Base-by-base conservation (phyloP, 345 rosid species). In the Citrus trifoliata region DNA sequence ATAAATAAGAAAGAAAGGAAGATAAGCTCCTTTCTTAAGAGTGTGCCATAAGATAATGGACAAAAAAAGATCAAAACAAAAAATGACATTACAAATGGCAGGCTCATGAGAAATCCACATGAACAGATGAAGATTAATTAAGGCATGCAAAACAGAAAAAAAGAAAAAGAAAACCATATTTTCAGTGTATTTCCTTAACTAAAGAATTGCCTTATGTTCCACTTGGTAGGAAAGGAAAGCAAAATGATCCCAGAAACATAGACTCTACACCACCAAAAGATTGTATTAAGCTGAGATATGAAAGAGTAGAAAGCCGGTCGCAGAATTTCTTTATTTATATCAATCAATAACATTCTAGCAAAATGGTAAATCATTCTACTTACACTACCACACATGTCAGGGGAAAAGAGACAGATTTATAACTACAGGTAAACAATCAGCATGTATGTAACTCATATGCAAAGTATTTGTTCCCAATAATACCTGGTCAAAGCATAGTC, bases 401-500 rank as follows among this genome's bases (percentile, higher is more conserved):
- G 18, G 37, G 38, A 40, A 71, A 32, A 8, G 28, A 25, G 60
- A 10, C 9, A 62, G 38, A 74, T 51, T 32, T 61, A 48, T 65
- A 32, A 65, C 69, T 14, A 75, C 59, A 35, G 53, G 14, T 5
- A 65, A 65, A 64, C 19, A 21, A 62, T 61, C 48, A 75, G 48
- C 46, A 65, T 30, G 33, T 2, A 46, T 30, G 24, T 21, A 30
- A 64, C 78, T 75, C 65, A 70, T 48, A 72, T 62, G 40, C 60
- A 68, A 67, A 80, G 78, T 16, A 55, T 10, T 66, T 30, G 67
- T 65, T 35, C 58, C 21, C 33, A 16, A 75, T 65, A 82, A 79
- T 81, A 96, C 99, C 99, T 96, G 25, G 94, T 94, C 78, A 96
- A 80, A 85, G 99, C 99, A 81, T 92, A 96, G 85, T 96, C 98